A percentile compares a stretch with the other conserved stretches of the same genome.
phyloP scores from a whole-genome alignment of 345 rosid genomes.

The Atalantia buxifolia region DNA sequence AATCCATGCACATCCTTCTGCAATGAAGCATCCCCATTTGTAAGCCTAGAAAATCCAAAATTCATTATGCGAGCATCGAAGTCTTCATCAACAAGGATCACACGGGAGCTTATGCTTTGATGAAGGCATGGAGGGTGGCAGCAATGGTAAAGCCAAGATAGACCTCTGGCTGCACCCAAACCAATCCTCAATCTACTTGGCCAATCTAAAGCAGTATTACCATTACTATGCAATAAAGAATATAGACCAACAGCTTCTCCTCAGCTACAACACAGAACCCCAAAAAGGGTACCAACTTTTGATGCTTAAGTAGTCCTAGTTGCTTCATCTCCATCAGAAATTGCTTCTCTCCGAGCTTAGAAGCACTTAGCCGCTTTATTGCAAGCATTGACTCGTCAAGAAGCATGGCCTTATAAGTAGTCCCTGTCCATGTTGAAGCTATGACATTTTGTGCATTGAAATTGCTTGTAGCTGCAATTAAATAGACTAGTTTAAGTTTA shows the following conservation, averaged over 20 bases:
- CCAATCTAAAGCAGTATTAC: conserved; percentile 54
- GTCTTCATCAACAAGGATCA: conserved; percentile 79
- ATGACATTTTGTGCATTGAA: conserved; percentile 51
- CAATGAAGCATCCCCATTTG: conserved; percentile 50
- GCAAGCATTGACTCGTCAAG: conserved; percentile 91
- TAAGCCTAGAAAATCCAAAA: conserved; percentile 67
- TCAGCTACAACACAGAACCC: conserved; percentile 79
- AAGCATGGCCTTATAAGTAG: conserved; percentile 78
- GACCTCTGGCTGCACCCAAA: conserved; percentile 72
- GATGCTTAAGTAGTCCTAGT: conserved; percentile 76
- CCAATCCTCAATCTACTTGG: conserved; percentile 66
- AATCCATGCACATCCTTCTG: conserved; percentile 69
- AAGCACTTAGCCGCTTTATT: conserved; percentile 55
- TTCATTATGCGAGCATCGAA: conserved; percentile 76
- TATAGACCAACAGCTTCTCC: conserved; percentile 77
- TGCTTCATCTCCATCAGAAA: conserved; percentile 66
- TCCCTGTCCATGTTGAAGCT: conserved; percentile 59
- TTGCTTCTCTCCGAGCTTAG: conserved; percentile 72
- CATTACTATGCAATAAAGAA: conserved; percentile 46
- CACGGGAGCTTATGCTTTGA: conserved; percentile 66
- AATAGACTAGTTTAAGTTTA: conserved; percentile 71
- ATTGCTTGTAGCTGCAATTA: conserved; percentile 76
- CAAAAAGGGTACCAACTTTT: conserved; percentile 78
- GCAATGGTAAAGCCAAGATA: conserved; percentile 95
- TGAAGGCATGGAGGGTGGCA: conserved; percentile 64